Base-by-base conservation (phyloP, 2,329 filamentous ascomycete genomes). In the Penicillium sp. region DNA sequence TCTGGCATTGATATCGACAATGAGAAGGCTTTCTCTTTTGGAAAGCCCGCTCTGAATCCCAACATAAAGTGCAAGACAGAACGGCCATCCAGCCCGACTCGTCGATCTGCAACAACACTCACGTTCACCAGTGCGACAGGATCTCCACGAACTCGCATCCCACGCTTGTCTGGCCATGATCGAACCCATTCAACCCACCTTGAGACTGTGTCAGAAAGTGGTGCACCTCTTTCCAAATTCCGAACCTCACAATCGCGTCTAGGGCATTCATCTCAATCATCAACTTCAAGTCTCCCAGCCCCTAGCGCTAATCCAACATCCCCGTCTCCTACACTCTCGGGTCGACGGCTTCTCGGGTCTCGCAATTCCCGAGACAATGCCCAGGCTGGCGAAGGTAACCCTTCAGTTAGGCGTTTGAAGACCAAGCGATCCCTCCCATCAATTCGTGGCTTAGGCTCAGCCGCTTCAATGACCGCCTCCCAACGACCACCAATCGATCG, bases 131-230 rank as follows among this genome's bases (percentile, higher is more conserved):
- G 89, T 74, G 91, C 92, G 67, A 77, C 83, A n/a, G 69, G 78
- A 25, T 69, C 77, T 26, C 67, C 74, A 5, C 63, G 69, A 33
- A 94, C 91, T 33, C 87, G 91, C 54, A 88, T 96, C 57, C 91
- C 93, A 36, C 85, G 91, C 49, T 88, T 92, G 35, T 80, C 88
- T 53, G 81, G 80, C 57, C 87, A 89, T 72, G 88, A 90, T 67
- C 82, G 88, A 50, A 84, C 87, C 5, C 84, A 85, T 63, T 89
- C 89, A 11, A 87, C 88, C 16, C 69, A 75, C 17, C 81, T 97
- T n/a, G 93, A 96, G 69, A 91, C 93, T 22, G 91, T 97, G 6
- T 95, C 91, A 37, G 93, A 97, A 75, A 91, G 87, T 61, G 91
- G 91, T 48, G 90, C 87, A 4, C 85, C 89, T 19, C 83, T 89